A percentile compares a stretch with the other conserved stretches of the same genome.
Evolutionary conservation across 176 grass and related monocot species (phyloP).

Genomic region (Avena eriantha): DNA sequence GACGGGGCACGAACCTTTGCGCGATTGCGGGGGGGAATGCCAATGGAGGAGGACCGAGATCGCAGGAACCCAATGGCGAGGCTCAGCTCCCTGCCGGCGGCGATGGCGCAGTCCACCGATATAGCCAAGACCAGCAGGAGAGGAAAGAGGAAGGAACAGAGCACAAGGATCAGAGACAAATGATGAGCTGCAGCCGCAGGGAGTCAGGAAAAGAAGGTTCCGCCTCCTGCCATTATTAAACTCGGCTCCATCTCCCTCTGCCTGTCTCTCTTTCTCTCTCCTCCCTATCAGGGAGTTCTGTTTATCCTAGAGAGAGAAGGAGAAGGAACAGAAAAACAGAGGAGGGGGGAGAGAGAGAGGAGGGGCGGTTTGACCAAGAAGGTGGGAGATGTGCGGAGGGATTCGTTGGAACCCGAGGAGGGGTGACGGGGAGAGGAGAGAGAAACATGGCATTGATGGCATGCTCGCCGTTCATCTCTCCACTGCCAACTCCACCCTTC

Average conservation of each 20-base stretch:
- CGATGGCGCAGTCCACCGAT: conserved; percentile 38
- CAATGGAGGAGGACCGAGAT: conserved; percentile 4
- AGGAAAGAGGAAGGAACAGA: conserved; percentile 27
- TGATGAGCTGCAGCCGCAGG: conserved; percentile 58
- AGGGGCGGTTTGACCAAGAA: conserved; percentile 68
- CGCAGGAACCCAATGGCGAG: conserved; percentile 28
- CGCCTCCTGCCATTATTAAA: conserved; percentile 53
- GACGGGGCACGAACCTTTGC: conserved; percentile 17
- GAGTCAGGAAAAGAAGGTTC: conserved; percentile 74
- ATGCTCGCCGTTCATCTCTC: conserved; percentile 39
- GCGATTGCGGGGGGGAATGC: not conserved
- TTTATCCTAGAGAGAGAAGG: conserved; percentile 40
- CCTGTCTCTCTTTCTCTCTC: conserved; percentile 39
- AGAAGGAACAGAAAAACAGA: conserved; percentile 7
- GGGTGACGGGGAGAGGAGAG: conserved; percentile 18
- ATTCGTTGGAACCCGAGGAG: conserved; percentile 60
- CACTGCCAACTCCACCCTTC: not conserved
- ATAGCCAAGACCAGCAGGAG: conserved; percentile 29
- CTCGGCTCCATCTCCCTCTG: not conserved
- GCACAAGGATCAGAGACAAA: conserved; percentile 71
- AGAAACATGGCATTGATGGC: conserved; percentile 33
- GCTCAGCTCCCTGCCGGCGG: not conserved
- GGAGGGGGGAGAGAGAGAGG: conserved; percentile 17
- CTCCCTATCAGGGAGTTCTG: conserved; percentile 5
- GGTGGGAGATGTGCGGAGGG: conserved; percentile 52